phyloP scores from a whole-genome alignment of 1,284 basidiomycete genomes.

The Hypsizygus ulmarius region DNA sequence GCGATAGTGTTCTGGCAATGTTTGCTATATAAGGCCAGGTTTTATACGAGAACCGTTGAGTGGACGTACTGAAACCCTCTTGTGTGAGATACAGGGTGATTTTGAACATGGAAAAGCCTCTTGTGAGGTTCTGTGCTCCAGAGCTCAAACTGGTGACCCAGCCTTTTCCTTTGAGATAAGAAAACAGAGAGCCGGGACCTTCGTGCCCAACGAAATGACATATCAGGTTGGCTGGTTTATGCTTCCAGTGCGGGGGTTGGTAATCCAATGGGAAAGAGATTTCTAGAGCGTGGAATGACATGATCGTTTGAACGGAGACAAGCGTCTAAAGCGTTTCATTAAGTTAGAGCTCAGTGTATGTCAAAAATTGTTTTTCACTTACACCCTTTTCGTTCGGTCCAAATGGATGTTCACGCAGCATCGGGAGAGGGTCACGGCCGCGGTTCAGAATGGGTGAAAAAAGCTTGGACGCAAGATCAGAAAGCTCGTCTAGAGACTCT shows the following conservation, averaged over 20 bases:
- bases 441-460: conserved; percentile 82
- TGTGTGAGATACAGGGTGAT: conserved; percentile 79
- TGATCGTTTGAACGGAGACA: conserved; percentile 87
- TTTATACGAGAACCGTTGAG: conserved; percentile 3
- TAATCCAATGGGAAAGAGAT: conserved; percentile 88
- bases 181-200: conserved; percentile 90
- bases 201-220: conserved; percentile 94
- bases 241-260: conserved; percentile 74
- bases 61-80: conserved; percentile 77
- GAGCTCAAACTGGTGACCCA: conserved; percentile 85
- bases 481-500: conserved; percentile 83
- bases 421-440: conserved; percentile 58
- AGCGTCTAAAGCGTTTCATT: conserved; percentile 54
- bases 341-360: conserved; percentile 3
- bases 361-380: conserved; percentile 33
- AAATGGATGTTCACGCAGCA: conserved; percentile 77
- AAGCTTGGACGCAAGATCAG: conserved; percentile 64
- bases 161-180: conserved; percentile 89
- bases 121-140: conserved; percentile 71
- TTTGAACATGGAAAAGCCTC: conserved; percentile 91
- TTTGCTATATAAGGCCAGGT: background rate
- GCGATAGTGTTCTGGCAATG: conserved; percentile 67
- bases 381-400: conserved; percentile 75
- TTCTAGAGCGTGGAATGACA: conserved; percentile 86
- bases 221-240: conserved; percentile 83